Base-by-base conservation (phyloP, 208 protist species). In the Trypanosoma boissoni region DNA sequence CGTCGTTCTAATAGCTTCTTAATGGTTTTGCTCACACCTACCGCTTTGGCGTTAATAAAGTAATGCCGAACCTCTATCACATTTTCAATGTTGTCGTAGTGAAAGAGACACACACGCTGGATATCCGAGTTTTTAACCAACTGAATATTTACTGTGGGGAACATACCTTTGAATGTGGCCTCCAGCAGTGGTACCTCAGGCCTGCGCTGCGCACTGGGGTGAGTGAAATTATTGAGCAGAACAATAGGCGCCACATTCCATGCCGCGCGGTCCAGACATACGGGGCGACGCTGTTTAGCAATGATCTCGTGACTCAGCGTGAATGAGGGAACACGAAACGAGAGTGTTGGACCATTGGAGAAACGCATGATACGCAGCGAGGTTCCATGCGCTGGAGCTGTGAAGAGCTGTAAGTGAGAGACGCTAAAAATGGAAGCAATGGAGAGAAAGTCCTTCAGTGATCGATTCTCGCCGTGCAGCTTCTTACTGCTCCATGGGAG, bases 191-290 rank as follows among this genome's bases (percentile, higher is more conserved):
- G 76, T 39, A 93, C 78, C 68, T 94, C 86, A 29, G 84, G 75
- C 6, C 83, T 76, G 12, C 42, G 50, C 12, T 64, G 55, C 1
- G 81, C 73, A 46, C 91, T 80, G 3, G 86, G 83, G 58, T 90
- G 80, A 1, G 77, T 83, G 62, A 96, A 96, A 75, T 96, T 92
- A 67, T 95, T 96, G n/a, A 96, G 73, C 46, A 95, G 83, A 8
- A 95, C 86, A 45, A 96, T 83, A 18, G 91, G 91, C 8, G 91
- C 77, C n/a, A 85, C 77, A 3, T 91, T 76, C 81, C 82, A 96
- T 39, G 88, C 77, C 5, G 77, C 62, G 7, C 74, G 61, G 49
- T 76, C 68, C 10, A 94, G 45, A 37, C 74, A 56, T 4, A 68
- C 68, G n/a, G 80, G 78, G 0, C 86, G 81, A 9, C 86, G 87